These are phyloP conservation scores for Vaccinium macrocarpon DNA, from an alignment of 148 eudicot genomes.

Conservation along the genomic window DNA sequence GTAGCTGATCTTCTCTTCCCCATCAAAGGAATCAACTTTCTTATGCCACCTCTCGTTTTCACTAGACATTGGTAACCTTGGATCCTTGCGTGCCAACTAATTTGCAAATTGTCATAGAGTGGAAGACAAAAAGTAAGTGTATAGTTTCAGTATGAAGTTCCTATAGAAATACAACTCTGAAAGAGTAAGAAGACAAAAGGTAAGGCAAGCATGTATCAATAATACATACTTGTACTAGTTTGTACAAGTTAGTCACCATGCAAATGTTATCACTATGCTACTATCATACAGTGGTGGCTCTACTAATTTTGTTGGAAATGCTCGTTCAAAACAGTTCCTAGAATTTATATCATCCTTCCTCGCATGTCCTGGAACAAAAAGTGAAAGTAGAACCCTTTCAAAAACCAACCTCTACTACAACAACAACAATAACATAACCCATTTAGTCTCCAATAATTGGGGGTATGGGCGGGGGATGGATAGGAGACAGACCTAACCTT, in stretches of 20 bases:
- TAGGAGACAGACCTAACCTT: too few species aligned
- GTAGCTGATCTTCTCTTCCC: conserved; percentile 12
- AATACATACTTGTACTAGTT: not conserved
- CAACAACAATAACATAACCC: too few species aligned
- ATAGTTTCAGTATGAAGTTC: not conserved
- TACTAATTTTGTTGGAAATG: not conserved
- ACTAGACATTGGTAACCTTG: not conserved
- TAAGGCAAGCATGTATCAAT: not conserved
- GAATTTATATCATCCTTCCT: not conserved
- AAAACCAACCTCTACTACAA: not conserved
- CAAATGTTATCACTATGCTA: not conserved
- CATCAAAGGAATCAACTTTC: not conserved
- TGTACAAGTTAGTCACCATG: not conserved
- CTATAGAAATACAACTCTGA: not conserved
- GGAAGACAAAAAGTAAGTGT: not conserved
- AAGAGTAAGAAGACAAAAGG: not conserved
- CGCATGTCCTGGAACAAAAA: not conserved
- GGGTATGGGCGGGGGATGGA: too few species aligned
- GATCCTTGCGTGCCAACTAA: not conserved
- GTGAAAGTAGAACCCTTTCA: not conserved
- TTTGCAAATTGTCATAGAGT: not conserved
- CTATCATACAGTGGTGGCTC: not conserved
- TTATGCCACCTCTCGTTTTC: not conserved
- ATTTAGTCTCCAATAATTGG: too few species aligned
- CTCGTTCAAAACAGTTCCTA: not conserved